Evolutionary conservation across 805 yeast species (phyloP).

Genomic region (Candida pseudofarinosa): DNA sequence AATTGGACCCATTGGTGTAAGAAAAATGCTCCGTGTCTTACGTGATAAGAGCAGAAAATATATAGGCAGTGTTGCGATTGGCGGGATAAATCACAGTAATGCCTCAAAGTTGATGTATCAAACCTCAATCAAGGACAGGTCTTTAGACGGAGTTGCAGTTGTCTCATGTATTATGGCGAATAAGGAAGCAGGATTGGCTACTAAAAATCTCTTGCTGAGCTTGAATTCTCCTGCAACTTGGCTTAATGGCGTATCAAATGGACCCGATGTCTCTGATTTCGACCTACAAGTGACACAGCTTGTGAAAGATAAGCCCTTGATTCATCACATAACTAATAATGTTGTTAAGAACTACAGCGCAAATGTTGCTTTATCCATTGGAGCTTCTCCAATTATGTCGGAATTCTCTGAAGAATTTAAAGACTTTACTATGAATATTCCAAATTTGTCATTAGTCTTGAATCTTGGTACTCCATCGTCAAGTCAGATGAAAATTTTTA

Average conservation of each 20-base stretch:
- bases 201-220: constrained; percentile 32
- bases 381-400: constrained; percentile 88
- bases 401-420: constrained; percentile 63
- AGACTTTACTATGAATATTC: constrained; percentile 53
- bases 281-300: constrained; percentile 12
- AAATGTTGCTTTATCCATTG: constrained; percentile 76
- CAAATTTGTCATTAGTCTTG: constrained; percentile 54
- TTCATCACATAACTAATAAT: constrained; percentile 83
- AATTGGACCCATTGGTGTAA: constrained; percentile 63
- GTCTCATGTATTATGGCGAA: constrained; percentile 83
- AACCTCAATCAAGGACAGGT: constrained; percentile 40
- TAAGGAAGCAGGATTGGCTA: constrained; percentile 47
- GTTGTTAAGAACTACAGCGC: constrained; percentile 91
- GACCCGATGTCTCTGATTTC: background rate
- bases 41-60: constrained; percentile 18
- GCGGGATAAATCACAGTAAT: constrained; percentile 69
- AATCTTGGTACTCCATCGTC: constrained; percentile 73
- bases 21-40: constrained; percentile 48
- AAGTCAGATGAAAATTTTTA: constrained; percentile 37
- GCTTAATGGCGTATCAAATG: constrained; percentile 5
- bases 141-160: constrained; percentile 79
- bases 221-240: constrained; percentile 26
- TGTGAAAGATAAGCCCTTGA: constrained; percentile 47
- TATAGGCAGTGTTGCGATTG: constrained; percentile 70
- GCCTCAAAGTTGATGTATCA: constrained; percentile 54